Evolutionary conservation across 2,329 filamentous ascomycete genomes (phyloP).

Genomic region (Lachnellula hyalina): DNA sequence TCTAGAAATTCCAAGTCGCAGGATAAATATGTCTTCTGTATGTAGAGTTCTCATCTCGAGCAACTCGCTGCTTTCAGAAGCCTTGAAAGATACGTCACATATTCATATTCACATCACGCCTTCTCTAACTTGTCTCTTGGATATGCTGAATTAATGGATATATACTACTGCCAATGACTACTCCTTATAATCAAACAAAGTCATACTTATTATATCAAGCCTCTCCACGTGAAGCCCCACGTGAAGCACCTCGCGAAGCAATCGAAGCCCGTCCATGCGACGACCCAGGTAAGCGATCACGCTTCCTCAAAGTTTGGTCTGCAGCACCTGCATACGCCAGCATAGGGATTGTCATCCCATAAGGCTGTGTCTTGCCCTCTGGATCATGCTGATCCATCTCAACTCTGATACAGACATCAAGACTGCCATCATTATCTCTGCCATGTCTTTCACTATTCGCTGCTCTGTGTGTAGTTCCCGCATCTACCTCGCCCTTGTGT

Average conservation of each 20-base stretch:
- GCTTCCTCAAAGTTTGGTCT: constrained; percentile 15
- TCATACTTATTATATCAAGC: not conserved
- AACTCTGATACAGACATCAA: constrained; percentile 82
- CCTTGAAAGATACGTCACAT: no score
- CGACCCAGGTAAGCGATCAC: constrained; percentile 5
- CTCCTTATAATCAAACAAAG: not conserved
- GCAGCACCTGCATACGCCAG: constrained; percentile 22
- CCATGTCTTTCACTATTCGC: constrained; percentile 52
- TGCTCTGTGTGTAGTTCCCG: constrained; percentile 73
- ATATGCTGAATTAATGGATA: not conserved
- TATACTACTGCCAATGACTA: not conserved
- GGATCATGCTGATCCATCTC: constrained; percentile 82
- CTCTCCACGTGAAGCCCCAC: not conserved
- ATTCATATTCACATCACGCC: no score
- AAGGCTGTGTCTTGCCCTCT: constrained; percentile 72
- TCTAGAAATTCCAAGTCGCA: no score
- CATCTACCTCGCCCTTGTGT: constrained; percentile 69
- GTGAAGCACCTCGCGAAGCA: no score
- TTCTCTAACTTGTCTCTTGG: no score
- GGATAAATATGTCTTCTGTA: no score
- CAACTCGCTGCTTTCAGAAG: no score
- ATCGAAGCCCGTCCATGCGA: no score
- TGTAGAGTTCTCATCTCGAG: no score
- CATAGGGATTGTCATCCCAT: constrained; percentile 76
- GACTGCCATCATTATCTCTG: constrained; percentile 49